Percentiles rank a stretch among this genome's conserved stretches.
Evolutionary conservation across 805 yeast species (phyloP).

Genomic region (Wickerhamomyces tratensis): DNA sequence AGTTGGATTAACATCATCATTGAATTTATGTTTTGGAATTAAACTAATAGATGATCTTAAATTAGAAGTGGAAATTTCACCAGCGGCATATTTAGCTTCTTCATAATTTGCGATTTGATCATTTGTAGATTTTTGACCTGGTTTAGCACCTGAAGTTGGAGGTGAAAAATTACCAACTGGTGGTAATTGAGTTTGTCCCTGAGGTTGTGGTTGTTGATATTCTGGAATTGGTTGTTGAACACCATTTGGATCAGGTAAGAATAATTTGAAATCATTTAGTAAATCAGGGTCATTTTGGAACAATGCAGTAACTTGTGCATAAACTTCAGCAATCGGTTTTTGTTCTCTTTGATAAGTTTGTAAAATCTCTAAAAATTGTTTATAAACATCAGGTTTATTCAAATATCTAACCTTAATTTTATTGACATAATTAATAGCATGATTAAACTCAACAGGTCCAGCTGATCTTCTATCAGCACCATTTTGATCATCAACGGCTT

Average conservation of each 20-base stretch:
- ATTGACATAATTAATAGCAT: constrained; percentile 93
- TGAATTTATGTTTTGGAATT: constrained; percentile 14
- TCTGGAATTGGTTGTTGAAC: constrained; percentile 8
- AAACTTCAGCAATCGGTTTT: constrained; percentile 91
- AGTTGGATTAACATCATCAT: constrained; percentile 43
- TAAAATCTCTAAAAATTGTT: constrained; percentile 85
- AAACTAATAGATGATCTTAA: constrained; percentile 21
- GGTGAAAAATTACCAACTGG: constrained; percentile 88
- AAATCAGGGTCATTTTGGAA: constrained; percentile 93
- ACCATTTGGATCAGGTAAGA: constrained; percentile 65
- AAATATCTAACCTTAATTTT: constrained; percentile 92
- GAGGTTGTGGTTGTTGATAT: constrained; percentile 12
- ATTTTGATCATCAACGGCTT: neutral
- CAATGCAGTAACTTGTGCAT: constrained; percentile 80
- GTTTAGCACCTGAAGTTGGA: constrained; percentile 29
- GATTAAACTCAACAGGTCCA: constrained; percentile 89
- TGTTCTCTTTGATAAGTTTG: constrained; percentile 97
- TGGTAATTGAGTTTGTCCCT: constrained; percentile 45
- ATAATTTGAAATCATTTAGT: constrained; percentile 89
- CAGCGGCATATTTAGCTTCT: constrained; percentile 12
- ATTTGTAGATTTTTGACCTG: constrained; percentile 7
- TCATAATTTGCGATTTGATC: constrained; percentile 7
- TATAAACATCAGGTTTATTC: constrained; percentile 90
- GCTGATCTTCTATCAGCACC: constrained; percentile 15
- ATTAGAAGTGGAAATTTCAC: constrained; percentile 24